Evolutionary conservation across 1,284 basidiomycete genomes (phyloP).

Genomic region (Trametes hirsuta): DNA sequence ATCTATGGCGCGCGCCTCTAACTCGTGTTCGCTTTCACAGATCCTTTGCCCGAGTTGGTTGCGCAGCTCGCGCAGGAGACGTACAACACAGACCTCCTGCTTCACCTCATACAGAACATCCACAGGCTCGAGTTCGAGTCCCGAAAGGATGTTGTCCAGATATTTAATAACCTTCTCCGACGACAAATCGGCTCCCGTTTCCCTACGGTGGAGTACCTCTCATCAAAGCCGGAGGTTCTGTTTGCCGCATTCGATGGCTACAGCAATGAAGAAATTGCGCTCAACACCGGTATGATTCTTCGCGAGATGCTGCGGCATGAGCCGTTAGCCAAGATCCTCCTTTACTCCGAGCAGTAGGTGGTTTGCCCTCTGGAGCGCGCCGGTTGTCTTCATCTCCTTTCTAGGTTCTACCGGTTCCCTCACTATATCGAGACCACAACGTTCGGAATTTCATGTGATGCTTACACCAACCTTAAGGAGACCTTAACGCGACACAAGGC

Average conservation of each 20-base stretch:
- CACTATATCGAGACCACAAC: slow-evolving; percentile 98
- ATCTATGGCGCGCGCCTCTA: slow-evolving; percentile 12
- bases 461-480: slow-evolving; percentile 96
- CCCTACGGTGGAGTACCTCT: slow-evolving; percentile 95
- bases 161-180: slow-evolving; percentile 95
- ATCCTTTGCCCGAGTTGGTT: slow-evolving; percentile 84
- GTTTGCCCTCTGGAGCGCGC: neutral
- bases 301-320: slow-evolving; percentile 98
- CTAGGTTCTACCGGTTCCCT: slow-evolving; percentile 95
- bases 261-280: slow-evolving; percentile 90
- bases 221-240: slow-evolving; percentile 84
- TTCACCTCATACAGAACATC: slow-evolving; percentile 82
- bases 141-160: slow-evolving; percentile 95
- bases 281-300: slow-evolving; percentile 98
- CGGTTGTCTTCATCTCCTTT: neutral
- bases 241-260: slow-evolving; percentile 91
- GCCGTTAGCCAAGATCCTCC: slow-evolving; percentile 85
- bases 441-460: slow-evolving; percentile 98
- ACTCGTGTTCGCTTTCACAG: slow-evolving; percentile 38
- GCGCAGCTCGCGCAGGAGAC: slow-evolving; percentile 96
- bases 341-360: slow-evolving; percentile 91
- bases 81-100: slow-evolving; percentile 88
- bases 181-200: slow-evolving; percentile 92
- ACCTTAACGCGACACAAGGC: slow-evolving; percentile 94
- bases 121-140: slow-evolving; percentile 94